phyloP scores from a whole-genome alignment of 225 moss, liverwort and hornwort species.

The Anthoceros angustus region DNA sequence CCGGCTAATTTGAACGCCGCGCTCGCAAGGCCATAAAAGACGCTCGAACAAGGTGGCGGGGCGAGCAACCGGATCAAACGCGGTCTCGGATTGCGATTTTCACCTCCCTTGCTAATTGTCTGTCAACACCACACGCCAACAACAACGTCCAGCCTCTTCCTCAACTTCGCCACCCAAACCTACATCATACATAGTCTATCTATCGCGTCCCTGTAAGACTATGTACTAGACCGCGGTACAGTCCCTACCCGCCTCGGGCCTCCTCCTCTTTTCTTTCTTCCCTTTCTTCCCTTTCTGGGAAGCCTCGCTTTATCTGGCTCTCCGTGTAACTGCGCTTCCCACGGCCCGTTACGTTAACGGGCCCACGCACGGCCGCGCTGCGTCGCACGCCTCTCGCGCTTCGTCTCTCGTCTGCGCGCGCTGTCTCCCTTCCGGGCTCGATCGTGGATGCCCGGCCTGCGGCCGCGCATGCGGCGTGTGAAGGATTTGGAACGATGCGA shows the following conservation, averaged over 20 bases:
- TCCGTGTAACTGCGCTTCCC: neutral
- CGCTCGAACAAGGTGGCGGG: neutral
- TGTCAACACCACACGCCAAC: neutral
- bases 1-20: neutral
- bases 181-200: too few relatives aligned
- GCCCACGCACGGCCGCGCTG: neutral
- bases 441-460: too few relatives aligned
- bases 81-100: neutral
- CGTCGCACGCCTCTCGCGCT: neutral
- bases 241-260: too few relatives aligned
- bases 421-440: too few relatives aligned
- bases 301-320: neutral
- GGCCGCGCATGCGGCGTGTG: constrained; percentile 8
- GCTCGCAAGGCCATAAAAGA: neutral
- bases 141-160: too few relatives aligned
- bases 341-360: neutral
- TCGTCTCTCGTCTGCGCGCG: too few relatives aligned
- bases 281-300: neutral
- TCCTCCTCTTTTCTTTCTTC: too few relatives aligned
- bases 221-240: too few relatives aligned
- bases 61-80: constrained; percentile 3
- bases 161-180: too few relatives aligned
- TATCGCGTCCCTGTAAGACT: too few relatives aligned
- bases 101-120: neutral
- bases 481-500: constrained; percentile 81